phyloP scores from a whole-genome alignment of 208 protist species.

The Acanthamoeba castellanii region DNA sequence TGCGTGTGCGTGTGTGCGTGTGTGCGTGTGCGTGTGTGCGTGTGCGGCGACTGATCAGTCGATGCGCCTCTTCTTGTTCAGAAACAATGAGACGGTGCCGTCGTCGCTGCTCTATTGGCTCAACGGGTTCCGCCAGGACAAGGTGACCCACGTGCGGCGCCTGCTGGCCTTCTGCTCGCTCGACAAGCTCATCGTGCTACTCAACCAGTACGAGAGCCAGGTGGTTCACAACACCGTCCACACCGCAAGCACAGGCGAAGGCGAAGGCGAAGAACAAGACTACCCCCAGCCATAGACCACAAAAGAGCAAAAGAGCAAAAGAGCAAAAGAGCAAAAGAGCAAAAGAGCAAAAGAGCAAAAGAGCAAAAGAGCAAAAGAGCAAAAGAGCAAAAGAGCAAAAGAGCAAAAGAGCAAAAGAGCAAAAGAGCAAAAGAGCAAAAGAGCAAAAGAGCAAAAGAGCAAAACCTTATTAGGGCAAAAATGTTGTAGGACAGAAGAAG shows the following conservation, averaged over 20 bases:
- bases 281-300: no score
- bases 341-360: no score
- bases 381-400: no score
- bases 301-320: no score
- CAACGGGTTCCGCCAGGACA: constrained; percentile 46
- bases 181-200: constrained; percentile 32
- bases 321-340: no score
- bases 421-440: background rate
- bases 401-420: no score
- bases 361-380: no score
- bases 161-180: constrained; percentile 32
- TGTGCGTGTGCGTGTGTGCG: background rate
- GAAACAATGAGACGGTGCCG: background rate
- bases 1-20: background rate
- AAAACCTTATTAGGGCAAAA: no score
- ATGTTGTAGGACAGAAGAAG: no score
- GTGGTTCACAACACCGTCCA: background rate
- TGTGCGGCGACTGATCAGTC: background rate
- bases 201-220: constrained; percentile 51
- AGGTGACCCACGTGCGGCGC: background rate
- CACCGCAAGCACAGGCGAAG: no score
- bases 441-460: no score
- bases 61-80: background rate
- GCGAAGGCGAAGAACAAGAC: no score
- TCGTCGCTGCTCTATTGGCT: constrained; percentile 56